phyloP scores from a whole-genome alignment of 2,329 filamentous ascomycete species.

The Penicillium sp. region DNA sequence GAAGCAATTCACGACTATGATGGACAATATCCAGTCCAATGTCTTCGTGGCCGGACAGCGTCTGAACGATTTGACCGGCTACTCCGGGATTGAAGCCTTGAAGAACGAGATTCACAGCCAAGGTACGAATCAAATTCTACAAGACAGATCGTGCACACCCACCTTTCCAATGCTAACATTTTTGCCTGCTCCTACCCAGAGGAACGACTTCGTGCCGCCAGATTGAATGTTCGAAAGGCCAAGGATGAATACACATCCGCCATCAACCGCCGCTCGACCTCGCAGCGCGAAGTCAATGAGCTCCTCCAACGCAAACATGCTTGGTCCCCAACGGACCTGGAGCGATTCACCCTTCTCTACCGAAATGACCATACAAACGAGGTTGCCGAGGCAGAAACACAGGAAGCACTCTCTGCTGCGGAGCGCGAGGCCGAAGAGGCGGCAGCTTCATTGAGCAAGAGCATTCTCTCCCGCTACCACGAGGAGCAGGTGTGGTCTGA shows the following conservation, averaged over 20 bases:
- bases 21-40: conserved; percentile 88
- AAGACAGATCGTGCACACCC: too few relatives aligned
- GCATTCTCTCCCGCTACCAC: conserved; percentile 90
- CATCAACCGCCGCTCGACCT: conserved; percentile 79
- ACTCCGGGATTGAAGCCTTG: conserved; percentile 85
- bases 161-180: conserved; percentile 1
- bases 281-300: conserved; percentile 93
- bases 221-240: conserved; percentile 69
- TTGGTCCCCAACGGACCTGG: conserved; percentile 84
- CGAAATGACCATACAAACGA: conserved; percentile 92
- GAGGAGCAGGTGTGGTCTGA: conserved; percentile 99
- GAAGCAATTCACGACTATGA: conserved; percentile 70
- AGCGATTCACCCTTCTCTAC: conserved; percentile 92
- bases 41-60: conserved; percentile 83
- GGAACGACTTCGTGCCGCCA: conserved; percentile 56
- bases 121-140: conserved; percentile 46
- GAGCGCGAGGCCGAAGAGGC: conserved; percentile 82
- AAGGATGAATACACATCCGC: conserved; percentile 81
- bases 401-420: conserved; percentile 71
- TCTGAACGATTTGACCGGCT: conserved; percentile 93
- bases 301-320: conserved; percentile 91
- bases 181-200: conserved; percentile 46
- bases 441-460: conserved; percentile 73
- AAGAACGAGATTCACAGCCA: conserved; percentile 75
- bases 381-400: conserved; percentile 74